A percentile compares a stretch with the other conserved stretches of the same genome.
Conservation (phyloP, 2,329 filamentous ascomycete species). For the Ophiostoma triangulosporum region DNA sequence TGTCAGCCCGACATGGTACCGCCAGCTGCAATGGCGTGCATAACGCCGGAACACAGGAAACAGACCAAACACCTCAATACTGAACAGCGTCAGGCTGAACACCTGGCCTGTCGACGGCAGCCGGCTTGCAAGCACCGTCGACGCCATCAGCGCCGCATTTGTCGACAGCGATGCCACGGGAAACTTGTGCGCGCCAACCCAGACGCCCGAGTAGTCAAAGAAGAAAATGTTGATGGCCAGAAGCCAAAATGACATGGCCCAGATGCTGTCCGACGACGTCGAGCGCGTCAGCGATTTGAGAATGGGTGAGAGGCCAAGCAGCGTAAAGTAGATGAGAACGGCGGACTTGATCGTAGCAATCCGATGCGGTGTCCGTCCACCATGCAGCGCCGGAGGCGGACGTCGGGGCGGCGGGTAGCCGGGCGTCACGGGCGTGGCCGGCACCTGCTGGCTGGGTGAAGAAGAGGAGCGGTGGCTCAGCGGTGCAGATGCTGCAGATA, state of each 20-base stretch:
- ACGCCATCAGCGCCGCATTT: constrained; percentile 93
- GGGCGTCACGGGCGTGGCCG: constrained; percentile 18
- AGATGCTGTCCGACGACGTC: constrained; percentile 88
- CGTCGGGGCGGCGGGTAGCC: constrained; percentile 15
- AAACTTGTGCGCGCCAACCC: constrained; percentile 44
- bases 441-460: constrained; percentile 7
- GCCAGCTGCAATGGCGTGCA: constrained; percentile 68
- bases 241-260: constrained; percentile 90
- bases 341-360: constrained; percentile 84
- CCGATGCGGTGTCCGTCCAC: constrained; percentile 33
- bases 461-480: neutral
- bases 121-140: constrained; percentile 80
- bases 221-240: constrained; percentile 94
- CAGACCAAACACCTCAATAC: constrained; percentile 90
- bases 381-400: constrained; percentile 23
- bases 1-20: constrained; percentile 66
- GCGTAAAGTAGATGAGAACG: constrained; percentile 79
- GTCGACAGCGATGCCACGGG: constrained; percentile 65
- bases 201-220: constrained; percentile 74
- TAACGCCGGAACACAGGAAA: constrained; percentile 96
- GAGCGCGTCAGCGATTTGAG: constrained; percentile 91
- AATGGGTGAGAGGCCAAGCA: constrained; percentile 86
- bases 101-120: constrained; percentile 85
- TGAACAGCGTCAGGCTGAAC: constrained; percentile 88
- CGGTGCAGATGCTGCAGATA: neutral